Base-by-base conservation (phyloP, 2,329 filamentous ascomycete genomes). In the Cladosporium sp. region DNA sequence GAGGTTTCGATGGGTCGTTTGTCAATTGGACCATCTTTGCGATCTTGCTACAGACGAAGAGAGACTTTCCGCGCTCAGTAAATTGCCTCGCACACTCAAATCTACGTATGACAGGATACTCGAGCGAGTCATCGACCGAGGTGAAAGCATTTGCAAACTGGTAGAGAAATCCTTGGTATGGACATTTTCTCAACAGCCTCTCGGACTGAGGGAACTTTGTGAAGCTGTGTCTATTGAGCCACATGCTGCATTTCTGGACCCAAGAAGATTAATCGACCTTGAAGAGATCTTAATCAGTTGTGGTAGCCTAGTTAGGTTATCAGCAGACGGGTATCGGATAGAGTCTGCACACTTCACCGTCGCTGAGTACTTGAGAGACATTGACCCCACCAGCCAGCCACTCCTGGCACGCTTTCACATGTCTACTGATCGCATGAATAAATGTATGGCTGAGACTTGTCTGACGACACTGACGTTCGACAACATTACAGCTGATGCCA, bases 1-100 rank as follows among this genome's bases (percentile, higher is more conserved):
- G 7, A 49, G 45, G 45, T 53, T 53, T 22, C 36, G 50, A 32
- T 53, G 50, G 50, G 50, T 53, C 6, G 34, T 20, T n/a, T 53
- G 50, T 44, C 50, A 53, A 19, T 25, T 53, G 3, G 50, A 53
- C 13, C 50, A 53, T 44, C 37, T 53, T 2, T 53, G 50, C 37
- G n/a, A 34, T 10, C 19, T 53, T 5, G n/a, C 7, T 1, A 35
- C 50, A 10, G 37, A 44, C n/a, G 24, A 15, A 10, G 39, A 19
- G 17, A 17, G 37, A 17, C 37, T 28, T 10, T 15, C 5, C 4
- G 49, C 36, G 7, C 17, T 53, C 9, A 17, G 32, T 4, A 2
- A 1, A 7, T 13, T 53, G 15, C 50, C 50, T 7, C 24, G 22
- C 0, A 53, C 36, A 13, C 50, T 53, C 20, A 15, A 53, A 7